A percentile compares a stretch with the other conserved stretches of the same genome.
These are phyloP conservation scores for Paecilomyces dactylethromorphus DNA, from an alignment of 2,329 filamentous ascomycete genomes.

Conservation along the genomic window DNA sequence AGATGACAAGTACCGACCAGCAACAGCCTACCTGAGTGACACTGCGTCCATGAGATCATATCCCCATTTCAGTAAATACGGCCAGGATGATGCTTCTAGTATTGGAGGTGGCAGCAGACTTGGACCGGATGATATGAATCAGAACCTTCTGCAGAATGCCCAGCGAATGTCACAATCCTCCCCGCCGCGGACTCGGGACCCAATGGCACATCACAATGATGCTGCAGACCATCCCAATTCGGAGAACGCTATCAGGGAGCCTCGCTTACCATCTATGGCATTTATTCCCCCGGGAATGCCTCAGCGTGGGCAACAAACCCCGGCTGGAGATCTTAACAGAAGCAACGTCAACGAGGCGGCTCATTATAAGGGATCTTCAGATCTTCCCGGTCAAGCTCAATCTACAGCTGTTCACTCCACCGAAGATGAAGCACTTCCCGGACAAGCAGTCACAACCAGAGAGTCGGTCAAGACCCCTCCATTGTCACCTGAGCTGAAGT, in stretches of 20 bases:
- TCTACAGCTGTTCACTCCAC: not conserved
- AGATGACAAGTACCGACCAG: conserved; percentile 77
- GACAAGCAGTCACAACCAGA: not conserved
- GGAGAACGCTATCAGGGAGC: not conserved
- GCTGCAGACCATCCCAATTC: not conserved
- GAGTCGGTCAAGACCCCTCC: not conserved
- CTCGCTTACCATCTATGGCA: not conserved
- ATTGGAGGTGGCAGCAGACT: conserved; percentile 45
- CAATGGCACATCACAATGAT: conserved; percentile 11
- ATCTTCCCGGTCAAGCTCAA: not conserved
- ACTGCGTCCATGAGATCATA: conserved; percentile 31
- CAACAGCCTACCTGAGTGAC: conserved; percentile 48
- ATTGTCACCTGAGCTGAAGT: not conserved
- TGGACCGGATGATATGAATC: conserved; percentile 41
- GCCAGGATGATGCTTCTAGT: conserved; percentile 46
- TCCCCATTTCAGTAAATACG: conserved; percentile 24
- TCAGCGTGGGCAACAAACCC: not conserved
- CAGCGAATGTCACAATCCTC: conserved; percentile 52
- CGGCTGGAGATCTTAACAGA: conserved; percentile 15
- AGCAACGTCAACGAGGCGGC: conserved; percentile 34
- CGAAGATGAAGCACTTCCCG: not conserved
- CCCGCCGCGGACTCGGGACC: conserved; percentile 27
- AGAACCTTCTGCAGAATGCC: conserved; percentile 51
- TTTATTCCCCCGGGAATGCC: not conserved
- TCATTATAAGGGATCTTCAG: conserved; percentile 19